These are phyloP conservation scores for Fusarium temperatum DNA, from an alignment of 2,329 filamentous ascomycete genomes.

Conservation along the genomic window DNA sequence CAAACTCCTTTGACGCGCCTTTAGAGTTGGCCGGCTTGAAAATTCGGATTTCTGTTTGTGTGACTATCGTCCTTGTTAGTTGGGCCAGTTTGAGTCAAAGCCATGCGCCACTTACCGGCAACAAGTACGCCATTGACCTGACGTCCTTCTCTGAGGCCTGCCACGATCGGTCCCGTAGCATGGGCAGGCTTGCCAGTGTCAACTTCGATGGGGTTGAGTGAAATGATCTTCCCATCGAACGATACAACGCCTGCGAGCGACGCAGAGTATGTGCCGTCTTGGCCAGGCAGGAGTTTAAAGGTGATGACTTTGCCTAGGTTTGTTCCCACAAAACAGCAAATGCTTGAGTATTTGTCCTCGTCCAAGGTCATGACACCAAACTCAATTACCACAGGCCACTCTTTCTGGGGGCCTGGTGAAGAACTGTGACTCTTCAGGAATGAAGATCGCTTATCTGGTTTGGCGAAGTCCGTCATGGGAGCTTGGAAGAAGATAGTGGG, in stretches of 20 bases:
- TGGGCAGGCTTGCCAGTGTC: slow-evolving; percentile 79
- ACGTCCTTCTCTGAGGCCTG: slow-evolving; percentile 76
- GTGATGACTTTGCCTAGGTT: slow-evolving; percentile 84
- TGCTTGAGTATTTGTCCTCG: slow-evolving; percentile 94
- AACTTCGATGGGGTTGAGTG: slow-evolving; percentile 80
- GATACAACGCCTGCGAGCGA: slow-evolving; percentile 74
- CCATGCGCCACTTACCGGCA: slow-evolving; percentile 63
- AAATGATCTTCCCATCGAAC: slow-evolving; percentile 76
- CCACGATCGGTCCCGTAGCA: slow-evolving; percentile 79
- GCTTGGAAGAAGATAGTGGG: slow-evolving; percentile 84
- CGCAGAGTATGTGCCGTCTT: slow-evolving; percentile 73
- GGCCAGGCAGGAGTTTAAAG: slow-evolving; percentile 86
- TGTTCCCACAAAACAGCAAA: slow-evolving; percentile 91
- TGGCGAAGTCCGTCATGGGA: slow-evolving; percentile 76
- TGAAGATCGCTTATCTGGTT: slow-evolving; percentile 78
- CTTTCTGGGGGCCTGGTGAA: slow-evolving; percentile 57
- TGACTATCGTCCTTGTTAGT: slow-evolving; percentile 57
- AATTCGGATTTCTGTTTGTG: slow-evolving; percentile 80
- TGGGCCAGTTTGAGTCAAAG: no score
- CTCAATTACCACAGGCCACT: slow-evolving; percentile 84
- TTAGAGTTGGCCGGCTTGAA: slow-evolving; percentile 87
- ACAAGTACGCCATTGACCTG: slow-evolving; percentile 84
- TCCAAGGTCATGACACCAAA: slow-evolving; percentile 95
- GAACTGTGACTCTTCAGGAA: slow-evolving; percentile 64
- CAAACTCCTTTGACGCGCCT: slow-evolving; percentile 91